A percentile compares a stretch with the other conserved stretches of the same genome.
phyloP scores from a whole-genome alignment of 192 early-diverging fungal genomes.

The Thoreauomyces humboldtii region DNA sequence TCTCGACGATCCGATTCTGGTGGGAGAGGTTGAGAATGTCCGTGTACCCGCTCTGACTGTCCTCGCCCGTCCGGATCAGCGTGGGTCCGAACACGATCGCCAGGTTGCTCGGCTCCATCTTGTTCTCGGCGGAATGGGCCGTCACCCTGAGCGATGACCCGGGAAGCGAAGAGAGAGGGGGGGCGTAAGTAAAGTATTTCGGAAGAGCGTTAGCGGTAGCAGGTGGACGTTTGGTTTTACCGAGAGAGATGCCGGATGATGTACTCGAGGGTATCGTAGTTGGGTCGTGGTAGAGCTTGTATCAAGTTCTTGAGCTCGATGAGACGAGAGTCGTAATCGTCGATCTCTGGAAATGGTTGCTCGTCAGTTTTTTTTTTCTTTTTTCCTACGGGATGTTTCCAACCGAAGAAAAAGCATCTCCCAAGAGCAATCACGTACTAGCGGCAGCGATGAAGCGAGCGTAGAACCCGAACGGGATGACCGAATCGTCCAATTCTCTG shows the following conservation, averaged over 20 bases:
- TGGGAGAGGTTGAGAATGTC: constrained; percentile 54
- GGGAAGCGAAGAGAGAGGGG: not conserved
- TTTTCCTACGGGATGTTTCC: no score
- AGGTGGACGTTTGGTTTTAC: constrained; percentile 24
- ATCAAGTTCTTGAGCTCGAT: constrained; percentile 66
- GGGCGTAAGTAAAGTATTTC: no score
- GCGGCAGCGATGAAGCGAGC: constrained; percentile 49
- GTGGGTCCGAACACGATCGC: constrained; percentile 62
- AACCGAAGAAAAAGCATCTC: no score
- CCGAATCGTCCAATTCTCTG: constrained; percentile 52
- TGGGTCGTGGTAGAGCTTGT: constrained; percentile 48
- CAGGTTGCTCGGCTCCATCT: constrained; percentile 60
- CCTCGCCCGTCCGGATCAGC: constrained; percentile 40
- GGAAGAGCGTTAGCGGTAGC: no score
- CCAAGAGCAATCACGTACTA: constrained; percentile 46
- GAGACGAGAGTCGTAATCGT: constrained; percentile 68
- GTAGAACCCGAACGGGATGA: constrained; percentile 56
- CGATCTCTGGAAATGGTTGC: constrained; percentile 29
- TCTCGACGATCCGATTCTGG: constrained; percentile 50
- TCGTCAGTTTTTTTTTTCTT: no score
- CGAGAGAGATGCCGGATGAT: constrained; percentile 49
- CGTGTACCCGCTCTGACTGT: constrained; percentile 32
- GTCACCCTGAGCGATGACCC: constrained; percentile 32
- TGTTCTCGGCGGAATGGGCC: constrained; percentile 46
- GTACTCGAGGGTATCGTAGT: constrained; percentile 53